Conservation (phyloP, 805 yeast genomes). For the Candida nanaspora region DNA sequence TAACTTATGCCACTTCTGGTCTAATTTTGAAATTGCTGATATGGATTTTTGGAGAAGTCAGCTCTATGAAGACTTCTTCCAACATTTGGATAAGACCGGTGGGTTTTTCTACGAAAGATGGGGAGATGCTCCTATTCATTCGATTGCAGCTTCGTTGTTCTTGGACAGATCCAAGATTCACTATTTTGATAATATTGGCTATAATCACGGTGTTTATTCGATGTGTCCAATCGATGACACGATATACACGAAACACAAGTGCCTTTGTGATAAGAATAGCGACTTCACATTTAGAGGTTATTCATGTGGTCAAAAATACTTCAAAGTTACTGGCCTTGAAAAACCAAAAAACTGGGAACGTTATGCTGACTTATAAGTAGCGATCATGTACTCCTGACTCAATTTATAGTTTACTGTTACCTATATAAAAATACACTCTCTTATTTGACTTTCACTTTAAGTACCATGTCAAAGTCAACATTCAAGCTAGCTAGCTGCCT, state of each 20-base stretch:
- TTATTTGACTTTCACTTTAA: too few species aligned
- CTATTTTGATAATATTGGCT: slow-evolving; percentile 71
- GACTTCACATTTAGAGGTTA: slow-evolving; percentile 33
- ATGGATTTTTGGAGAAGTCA: slow-evolving; percentile 58
- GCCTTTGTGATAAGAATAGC: slow-evolving; percentile 30
- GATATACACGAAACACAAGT: slow-evolving; percentile 20
- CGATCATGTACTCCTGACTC: neutral
- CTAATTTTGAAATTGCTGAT: slow-evolving; percentile 71
- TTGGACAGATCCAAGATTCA: slow-evolving; percentile 51
- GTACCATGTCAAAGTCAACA: too few species aligned
- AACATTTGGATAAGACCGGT: slow-evolving; percentile 56
- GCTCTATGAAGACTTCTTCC: slow-evolving; percentile 52
- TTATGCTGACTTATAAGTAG: slow-evolving; percentile 10
- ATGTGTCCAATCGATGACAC: slow-evolving; percentile 35
- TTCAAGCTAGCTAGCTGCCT: too few species aligned
- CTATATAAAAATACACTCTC: too few species aligned
- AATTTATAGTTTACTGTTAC: too few species aligned
- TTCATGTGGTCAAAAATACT: slow-evolving; percentile 27
- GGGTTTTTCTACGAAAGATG: slow-evolving; percentile 85
- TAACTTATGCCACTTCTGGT: slow-evolving; percentile 79
- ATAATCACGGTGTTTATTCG: slow-evolving; percentile 47
- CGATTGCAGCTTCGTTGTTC: slow-evolving; percentile 63
- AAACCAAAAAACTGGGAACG: slow-evolving; percentile 24
- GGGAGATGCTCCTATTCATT: slow-evolving; percentile 94
- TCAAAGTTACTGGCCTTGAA: slow-evolving; percentile 16